Evolutionary conservation across 352 stramenopile genomes (phyloP), one percentile per base, ranked within the genome.

Genomic region (Aphanomyces cochlioides): DNA sequence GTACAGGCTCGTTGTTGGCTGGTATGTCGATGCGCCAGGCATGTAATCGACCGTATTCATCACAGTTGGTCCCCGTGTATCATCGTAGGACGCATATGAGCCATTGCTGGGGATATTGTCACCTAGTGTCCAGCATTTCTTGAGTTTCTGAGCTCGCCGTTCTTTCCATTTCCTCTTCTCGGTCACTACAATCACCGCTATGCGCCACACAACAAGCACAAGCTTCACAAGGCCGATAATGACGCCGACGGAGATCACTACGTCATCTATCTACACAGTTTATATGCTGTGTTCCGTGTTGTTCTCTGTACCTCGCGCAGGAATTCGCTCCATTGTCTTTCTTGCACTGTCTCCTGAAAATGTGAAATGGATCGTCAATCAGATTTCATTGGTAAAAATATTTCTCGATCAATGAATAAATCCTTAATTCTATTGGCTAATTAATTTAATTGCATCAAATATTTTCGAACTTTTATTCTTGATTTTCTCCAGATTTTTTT

Each of bases 201-300:
- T 13, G 34, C 54, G 54, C 13, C 21, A 39, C 10, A 61, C 5
- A 7, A 61, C 54, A 37, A 61, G 7, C 6, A 61, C 5, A 12
- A 61, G 54, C 54, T 61, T 61, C 10, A 37, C 15, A 17, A 61
- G 6, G 54, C 54, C 54, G 54, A 61, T 37, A 10, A 61, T 13
- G 54, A 61, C 54, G n/a, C 54, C 54, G 1, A 61, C 21, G 28
- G 54, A 39, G 21, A 61, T 61, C 6, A 61, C 54, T 12, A 61
- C 43, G 7, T 61, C 54, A 40, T 61, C 54, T 61, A 36, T 53
- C 45, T n/a, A 53, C 45, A 53, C 2, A 28, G 28, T 28, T 28
- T 28, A 28, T 28, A 28, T 28, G 28, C 28, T 28, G 28, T 28
- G 28, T 28, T 28, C 28, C 28, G 28, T 2, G 28, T 28, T 28